Evolutionary conservation across 225 moss, liverwort and hornwort species (phyloP).

Genomic region (Marchantia polymorpha): DNA sequence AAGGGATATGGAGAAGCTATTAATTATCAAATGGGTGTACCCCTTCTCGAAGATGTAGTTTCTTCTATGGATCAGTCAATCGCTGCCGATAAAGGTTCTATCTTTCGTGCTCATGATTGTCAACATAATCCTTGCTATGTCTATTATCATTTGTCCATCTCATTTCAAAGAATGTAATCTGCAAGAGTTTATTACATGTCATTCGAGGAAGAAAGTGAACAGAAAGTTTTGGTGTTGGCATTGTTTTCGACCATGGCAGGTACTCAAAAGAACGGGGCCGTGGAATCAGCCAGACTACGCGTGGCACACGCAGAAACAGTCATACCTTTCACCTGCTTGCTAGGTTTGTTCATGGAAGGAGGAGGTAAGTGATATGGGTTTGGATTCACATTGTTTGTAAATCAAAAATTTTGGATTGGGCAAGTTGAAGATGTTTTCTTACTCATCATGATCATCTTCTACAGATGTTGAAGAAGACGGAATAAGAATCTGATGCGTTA

Average conservation of each 20-base stretch:
- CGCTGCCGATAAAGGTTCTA: conserved; percentile 38
- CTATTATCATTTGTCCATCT: background rate
- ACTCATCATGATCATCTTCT: too few relatives aligned
- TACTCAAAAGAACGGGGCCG: conserved; percentile 22
- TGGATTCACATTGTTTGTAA: background rate
- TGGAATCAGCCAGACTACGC: conserved; percentile 75
- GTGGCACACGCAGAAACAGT: conserved; percentile 96
- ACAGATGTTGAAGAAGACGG: too few relatives aligned
- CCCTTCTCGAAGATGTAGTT: conserved; percentile 67
- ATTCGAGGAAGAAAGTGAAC: background rate
- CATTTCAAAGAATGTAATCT: too few relatives aligned
- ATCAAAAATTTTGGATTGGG: too few relatives aligned
- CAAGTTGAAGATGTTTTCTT: too few relatives aligned
- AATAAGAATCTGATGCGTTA: too few relatives aligned
- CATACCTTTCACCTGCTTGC: conserved; percentile 85
- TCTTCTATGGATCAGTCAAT: conserved; percentile 66
- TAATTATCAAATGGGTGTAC: conserved; percentile 85
- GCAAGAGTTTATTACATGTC: background rate
- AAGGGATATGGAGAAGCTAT: conserved; percentile 85
- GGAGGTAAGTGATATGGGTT: conserved; percentile 41
- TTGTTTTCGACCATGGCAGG: conserved; percentile 14
- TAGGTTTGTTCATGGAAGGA: conserved; percentile 74
- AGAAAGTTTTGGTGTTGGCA: background rate
- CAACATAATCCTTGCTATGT: background rate
- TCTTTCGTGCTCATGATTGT: background rate